Evolutionary conservation across 2,329 filamentous ascomycete genomes (phyloP).

Genomic region (Amylocarpus encephaloides): DNA sequence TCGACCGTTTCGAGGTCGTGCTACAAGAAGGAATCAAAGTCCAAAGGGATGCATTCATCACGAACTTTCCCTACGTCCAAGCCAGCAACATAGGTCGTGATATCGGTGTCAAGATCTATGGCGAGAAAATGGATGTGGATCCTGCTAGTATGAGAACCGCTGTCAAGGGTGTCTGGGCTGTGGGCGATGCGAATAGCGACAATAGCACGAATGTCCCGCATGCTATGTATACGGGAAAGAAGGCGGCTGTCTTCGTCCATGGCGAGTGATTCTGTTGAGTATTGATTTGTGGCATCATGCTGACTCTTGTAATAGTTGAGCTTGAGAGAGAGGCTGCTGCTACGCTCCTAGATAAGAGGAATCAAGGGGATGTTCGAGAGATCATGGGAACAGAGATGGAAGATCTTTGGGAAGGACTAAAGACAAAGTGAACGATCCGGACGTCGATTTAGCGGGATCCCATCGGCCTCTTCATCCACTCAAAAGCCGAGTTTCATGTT

Average conservation of each 20-base stretch:
- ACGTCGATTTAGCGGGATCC: too few species aligned
- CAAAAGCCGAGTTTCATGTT: too few species aligned
- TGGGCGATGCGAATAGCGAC: slow-evolving; percentile 55
- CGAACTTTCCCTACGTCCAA: slow-evolving; percentile 43
- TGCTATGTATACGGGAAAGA: slow-evolving; percentile 53
- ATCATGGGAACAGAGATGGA: slow-evolving; percentile 13
- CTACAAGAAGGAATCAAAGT: slow-evolving; percentile 42
- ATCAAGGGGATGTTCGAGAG: slow-evolving; percentile 1
- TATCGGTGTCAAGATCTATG: slow-evolving; percentile 32
- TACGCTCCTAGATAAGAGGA: slow-evolving; percentile 1
- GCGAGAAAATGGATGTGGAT: slow-evolving; percentile 8
- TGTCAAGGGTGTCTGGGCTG: slow-evolving; percentile 47
- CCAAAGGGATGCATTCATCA: slow-evolving; percentile 46
- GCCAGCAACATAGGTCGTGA: slow-evolving; percentile 40
- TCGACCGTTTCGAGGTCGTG: slow-evolving; percentile 49
- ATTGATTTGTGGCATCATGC: not conserved
- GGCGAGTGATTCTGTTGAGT: slow-evolving; percentile 36
- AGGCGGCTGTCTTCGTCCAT: slow-evolving; percentile 50
- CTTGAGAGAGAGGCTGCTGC: slow-evolving; percentile 11
- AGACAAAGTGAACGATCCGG: not conserved
- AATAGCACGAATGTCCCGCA: slow-evolving; percentile 56
- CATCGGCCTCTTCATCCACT: too few species aligned
- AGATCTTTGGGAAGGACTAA: slow-evolving; percentile 6
- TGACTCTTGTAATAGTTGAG: slow-evolving; percentile 3
- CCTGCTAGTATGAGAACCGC: slow-evolving; percentile 36